Conservation (phyloP, 2,329 filamentous ascomycete genomes). For the Fusarium denticulatum region DNA sequence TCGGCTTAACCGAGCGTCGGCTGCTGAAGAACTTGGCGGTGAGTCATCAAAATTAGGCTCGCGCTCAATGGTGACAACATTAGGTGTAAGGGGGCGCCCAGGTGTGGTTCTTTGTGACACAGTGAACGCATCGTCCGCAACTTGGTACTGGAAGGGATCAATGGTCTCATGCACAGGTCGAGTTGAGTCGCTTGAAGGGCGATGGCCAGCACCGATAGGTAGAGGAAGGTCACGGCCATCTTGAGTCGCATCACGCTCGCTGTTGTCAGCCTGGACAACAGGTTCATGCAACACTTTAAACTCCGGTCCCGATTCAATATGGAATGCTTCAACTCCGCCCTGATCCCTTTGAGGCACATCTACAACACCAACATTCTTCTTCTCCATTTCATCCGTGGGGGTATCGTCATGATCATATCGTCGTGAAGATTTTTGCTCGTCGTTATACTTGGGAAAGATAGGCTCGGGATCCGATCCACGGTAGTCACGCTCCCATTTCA, state of each 20-base stretch:
- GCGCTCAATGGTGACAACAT: constrained; percentile 63
- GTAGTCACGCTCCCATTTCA: constrained; percentile 37
- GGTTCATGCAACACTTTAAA: constrained; percentile 37
- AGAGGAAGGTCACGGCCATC: constrained; percentile 43
- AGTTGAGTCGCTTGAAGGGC: constrained; percentile 40
- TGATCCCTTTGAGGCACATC: constrained; percentile 38
- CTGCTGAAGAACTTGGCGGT: constrained; percentile 42
- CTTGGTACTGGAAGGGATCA: constrained; percentile 69
- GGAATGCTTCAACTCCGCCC: constrained; percentile 42
- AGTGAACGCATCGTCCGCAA: constrained; percentile 62
- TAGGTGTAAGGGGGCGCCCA: constrained; percentile 58
- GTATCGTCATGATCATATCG: constrained; percentile 47
- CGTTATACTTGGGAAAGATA: constrained; percentile 43
- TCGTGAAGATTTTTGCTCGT: constrained; percentile 47
- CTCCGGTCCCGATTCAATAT: constrained; percentile 46
- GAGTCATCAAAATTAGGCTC: constrained; percentile 60
- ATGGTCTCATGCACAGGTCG: constrained; percentile 47
- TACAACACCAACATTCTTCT: constrained; percentile 41
- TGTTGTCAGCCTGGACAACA: constrained; percentile 36
- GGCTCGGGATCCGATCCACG: constrained; percentile 46
- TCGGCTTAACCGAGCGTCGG: constrained; percentile 56
- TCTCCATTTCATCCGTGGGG: constrained; percentile 41
- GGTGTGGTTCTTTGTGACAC: constrained; percentile 55
- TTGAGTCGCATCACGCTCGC: constrained; percentile 38
- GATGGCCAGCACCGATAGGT: constrained; percentile 43